Base-by-base conservation (phyloP, 2,329 filamentous ascomycete species). In the Triangularia verruculosa region DNA sequence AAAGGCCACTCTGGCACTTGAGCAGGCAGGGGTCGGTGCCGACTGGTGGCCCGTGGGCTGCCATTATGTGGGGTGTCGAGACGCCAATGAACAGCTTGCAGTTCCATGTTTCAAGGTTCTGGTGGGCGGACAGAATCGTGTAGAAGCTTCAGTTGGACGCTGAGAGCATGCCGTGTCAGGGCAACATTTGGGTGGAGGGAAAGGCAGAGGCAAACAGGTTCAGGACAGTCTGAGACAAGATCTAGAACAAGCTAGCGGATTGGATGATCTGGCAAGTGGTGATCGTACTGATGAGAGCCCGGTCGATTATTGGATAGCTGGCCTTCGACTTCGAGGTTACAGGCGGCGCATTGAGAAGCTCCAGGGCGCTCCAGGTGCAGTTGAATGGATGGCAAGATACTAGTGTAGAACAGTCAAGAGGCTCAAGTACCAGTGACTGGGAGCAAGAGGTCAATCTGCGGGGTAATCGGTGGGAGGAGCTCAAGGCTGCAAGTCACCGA, bases 401-500 rank as follows among this genome's bases (percentile, higher is more conserved):
- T n/a, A n/a, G n/a, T n/a, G n/a, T n/a, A 43, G 22, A 43, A 47
- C 13, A 58, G 27, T 43, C 20, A 22, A 7, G n/a, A 47, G 39
- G 17, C 39, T 24, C 30, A 63, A 47, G 57, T 24, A 57, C 64
- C 64, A 17, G 20, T 17, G 39, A 47, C 39, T 47, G n/a, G 39
- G 4, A 20, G 39, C n/a, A 47, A 20, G 6, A 47, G n/a, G 9
- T 47, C 39, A 20, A 47, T 17, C 6, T 22, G 39, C 39, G 39
- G 13, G 32, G 25, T 15, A 58, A 25, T 34, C 28, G 39, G 51
- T 58, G n/a, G 63, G 51, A 58, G 25, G n/a, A 47, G 39, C 39
- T 47, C 57, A 64, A 61, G 63, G 63, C 61, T 62, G 59, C 17
- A 64, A 53, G 65, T 67, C 57, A 59, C 57, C 8, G 57, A 15